These are phyloP conservation scores for Ogataea populi-albae DNA, from an alignment of 805 yeast genomes.

Conservation along the genomic window DNA sequence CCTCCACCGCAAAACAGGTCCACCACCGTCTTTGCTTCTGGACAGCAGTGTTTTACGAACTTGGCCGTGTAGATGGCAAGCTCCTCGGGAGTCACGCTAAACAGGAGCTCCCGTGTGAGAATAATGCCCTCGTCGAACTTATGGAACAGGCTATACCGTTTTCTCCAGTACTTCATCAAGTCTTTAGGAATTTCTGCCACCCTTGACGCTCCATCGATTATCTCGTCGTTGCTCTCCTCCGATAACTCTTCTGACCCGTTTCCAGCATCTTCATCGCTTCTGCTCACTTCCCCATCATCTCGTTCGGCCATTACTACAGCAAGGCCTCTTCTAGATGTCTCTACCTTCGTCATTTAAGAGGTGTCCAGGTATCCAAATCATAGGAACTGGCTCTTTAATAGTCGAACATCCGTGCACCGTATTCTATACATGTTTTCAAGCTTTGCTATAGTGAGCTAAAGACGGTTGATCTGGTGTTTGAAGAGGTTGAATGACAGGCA, in stretches of 20 bases:
- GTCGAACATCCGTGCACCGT: too few relatives aligned
- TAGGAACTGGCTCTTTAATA: too few relatives aligned
- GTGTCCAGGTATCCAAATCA: too few relatives aligned
- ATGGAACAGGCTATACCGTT: conserved; percentile 59
- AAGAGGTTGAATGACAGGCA: not conserved
- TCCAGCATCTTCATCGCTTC: too few relatives aligned
- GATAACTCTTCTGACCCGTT: too few relatives aligned
- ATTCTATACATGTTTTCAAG: not conserved
- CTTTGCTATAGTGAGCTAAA: not conserved
- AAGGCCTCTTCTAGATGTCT: too few relatives aligned
- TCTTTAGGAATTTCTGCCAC: conserved; percentile 31
- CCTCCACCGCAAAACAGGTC: conserved; percentile 90
- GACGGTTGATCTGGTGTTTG: not conserved
- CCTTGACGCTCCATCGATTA: too few relatives aligned
- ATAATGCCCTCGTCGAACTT: conserved; percentile 64
- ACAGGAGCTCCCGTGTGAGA: conserved; percentile 77
- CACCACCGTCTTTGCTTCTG: conserved; percentile 44
- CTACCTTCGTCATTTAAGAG: too few relatives aligned
- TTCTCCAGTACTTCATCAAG: conserved; percentile 57
- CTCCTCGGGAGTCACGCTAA: conserved; percentile 80
- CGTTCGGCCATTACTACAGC: too few relatives aligned
- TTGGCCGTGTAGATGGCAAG: conserved; percentile 62
- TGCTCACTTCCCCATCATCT: too few relatives aligned
- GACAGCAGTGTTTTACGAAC: conserved; percentile 50
- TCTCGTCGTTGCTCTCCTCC: too few relatives aligned